phyloP scores from a whole-genome alignment of 345 rosid genomes.

The Eucalyptus regnans region DNA sequence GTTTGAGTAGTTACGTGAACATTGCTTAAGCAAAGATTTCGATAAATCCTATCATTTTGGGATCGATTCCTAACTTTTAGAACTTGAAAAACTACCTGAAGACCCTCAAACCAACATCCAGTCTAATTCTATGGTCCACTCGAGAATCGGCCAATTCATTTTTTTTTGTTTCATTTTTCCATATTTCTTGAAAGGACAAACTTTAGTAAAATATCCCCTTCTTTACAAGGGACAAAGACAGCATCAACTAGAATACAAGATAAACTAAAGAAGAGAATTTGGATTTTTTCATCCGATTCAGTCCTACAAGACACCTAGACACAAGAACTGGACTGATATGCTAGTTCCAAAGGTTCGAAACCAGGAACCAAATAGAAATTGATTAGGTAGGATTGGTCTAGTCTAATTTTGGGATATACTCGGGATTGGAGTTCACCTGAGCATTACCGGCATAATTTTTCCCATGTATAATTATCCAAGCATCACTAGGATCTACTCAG shows the following conservation, averaged over 20 bases:
- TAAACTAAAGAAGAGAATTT: neutral
- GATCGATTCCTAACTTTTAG: neutral
- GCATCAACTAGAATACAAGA: neutral
- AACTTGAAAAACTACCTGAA: neutral
- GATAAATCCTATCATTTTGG: neutral
- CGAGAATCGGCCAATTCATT: neutral
- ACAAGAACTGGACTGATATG: fast-evolving
- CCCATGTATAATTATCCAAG: too few relatives aligned
- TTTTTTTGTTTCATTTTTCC: neutral
- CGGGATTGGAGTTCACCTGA: fast-evolving
- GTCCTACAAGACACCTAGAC: fast-evolving
- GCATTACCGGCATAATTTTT: too few relatives aligned
- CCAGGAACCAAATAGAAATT: fast-evolving
- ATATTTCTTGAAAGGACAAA: neutral
- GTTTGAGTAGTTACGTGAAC: neutral
- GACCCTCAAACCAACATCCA: neutral
- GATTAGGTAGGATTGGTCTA: neutral
- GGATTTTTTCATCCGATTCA: fast-evolving
- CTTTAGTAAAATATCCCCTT: neutral
- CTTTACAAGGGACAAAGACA: neutral
- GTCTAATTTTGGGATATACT: neutral
- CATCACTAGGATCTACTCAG: neutral
- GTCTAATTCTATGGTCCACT: neutral
- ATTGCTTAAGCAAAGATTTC: neutral
- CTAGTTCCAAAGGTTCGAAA: neutral